Base-by-base conservation (phyloP, 768 basidiomycete species). In the Cyclocybe cylindracea region DNA sequence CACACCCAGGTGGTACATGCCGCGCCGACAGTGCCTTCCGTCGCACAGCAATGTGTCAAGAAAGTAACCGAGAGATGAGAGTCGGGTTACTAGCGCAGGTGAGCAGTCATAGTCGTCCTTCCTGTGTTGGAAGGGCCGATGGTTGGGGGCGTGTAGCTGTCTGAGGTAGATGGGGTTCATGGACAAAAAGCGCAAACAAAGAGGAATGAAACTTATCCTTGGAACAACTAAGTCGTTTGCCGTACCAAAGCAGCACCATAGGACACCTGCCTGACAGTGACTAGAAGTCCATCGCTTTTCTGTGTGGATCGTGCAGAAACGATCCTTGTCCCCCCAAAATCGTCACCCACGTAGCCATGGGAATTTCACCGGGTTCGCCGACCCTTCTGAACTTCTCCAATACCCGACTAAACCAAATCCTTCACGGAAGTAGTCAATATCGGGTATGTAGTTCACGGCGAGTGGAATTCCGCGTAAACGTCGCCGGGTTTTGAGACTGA, bases 311-410 rank as follows among this genome's bases (percentile, higher is more conserved):
- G 48, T 39, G 45, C 44, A 37, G 42, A 41, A 50, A 24, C 36
- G 42, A 34, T 53, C 42, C 51, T 44, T 40, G 29, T 8, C 35
- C 50, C 16, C 53, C 54, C 37, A 18, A 36, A 47, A 35, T 16
- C 40, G 43, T 59, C 54, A 46, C 51, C 68, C 72, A 71, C 77
- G 70, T 63, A 70, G 79, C 82, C 82, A 83, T 75, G 77, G 61
- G 64, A 63, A 62, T 78, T 79, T 80, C 65, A 73, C 71, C 74
- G 78, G 76, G 78, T 68, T 57, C 68, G 66, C 69, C 73, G 68
- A 69, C 78, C 73, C 74, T 83, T 83, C 57, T 73, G 75, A 68
- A 68, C 73, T 71, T 71, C 74, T 50, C 59, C 73, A 59, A 61
- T 55, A 50, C 56, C 50, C 43, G 50, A 54, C 66, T 54, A 42